Evolutionary conservation across 768 basidiomycete genomes (phyloP).

Genomic region (Psilocybe sp.): DNA sequence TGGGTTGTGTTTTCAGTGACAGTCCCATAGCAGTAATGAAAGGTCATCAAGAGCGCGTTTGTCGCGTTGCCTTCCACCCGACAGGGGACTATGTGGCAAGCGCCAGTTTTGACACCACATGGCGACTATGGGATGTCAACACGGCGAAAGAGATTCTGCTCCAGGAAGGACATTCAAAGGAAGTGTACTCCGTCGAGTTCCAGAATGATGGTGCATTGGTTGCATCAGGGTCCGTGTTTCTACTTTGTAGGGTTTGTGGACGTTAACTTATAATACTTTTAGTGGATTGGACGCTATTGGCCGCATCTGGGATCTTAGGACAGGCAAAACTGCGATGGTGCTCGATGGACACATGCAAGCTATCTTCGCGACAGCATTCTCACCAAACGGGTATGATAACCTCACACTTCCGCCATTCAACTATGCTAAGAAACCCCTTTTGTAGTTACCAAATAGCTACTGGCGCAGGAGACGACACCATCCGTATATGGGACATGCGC

Average conservation of each 20-base stretch:
- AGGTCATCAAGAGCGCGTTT: constrained; percentile 89
- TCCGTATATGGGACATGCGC: constrained; percentile 98
- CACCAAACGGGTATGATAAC: constrained; percentile 85
- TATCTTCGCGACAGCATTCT: constrained; percentile 88
- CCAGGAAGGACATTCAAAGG: constrained; percentile 97
- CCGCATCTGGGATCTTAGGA: constrained; percentile 94
- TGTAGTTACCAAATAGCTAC: constrained; percentile 94
- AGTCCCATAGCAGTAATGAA: constrained; percentile 80
- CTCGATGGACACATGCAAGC: constrained; percentile 95
- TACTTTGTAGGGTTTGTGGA: background rate
- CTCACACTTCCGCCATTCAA: constrained; percentile 4
- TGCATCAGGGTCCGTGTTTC: constrained; percentile 77
- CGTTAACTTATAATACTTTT: constrained; percentile 6
- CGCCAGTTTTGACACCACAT: constrained; percentile 95
- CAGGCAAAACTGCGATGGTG: constrained; percentile 95
- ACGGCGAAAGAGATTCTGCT: constrained; percentile 78
- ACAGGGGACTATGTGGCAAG: constrained; percentile 92
- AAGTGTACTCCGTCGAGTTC: constrained; percentile 94
- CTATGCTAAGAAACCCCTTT: constrained; percentile 10
- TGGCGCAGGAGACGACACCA: constrained; percentile 94
- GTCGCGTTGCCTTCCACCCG: constrained; percentile 94
- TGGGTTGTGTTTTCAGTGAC: constrained; percentile 50
- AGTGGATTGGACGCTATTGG: constrained; percentile 97
- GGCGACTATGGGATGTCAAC: constrained; percentile 94
- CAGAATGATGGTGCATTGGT: constrained; percentile 92